These are phyloP conservation scores for Trichoderma pleuroti DNA, from an alignment of 2,329 filamentous ascomycete genomes.

Conservation along the genomic window DNA sequence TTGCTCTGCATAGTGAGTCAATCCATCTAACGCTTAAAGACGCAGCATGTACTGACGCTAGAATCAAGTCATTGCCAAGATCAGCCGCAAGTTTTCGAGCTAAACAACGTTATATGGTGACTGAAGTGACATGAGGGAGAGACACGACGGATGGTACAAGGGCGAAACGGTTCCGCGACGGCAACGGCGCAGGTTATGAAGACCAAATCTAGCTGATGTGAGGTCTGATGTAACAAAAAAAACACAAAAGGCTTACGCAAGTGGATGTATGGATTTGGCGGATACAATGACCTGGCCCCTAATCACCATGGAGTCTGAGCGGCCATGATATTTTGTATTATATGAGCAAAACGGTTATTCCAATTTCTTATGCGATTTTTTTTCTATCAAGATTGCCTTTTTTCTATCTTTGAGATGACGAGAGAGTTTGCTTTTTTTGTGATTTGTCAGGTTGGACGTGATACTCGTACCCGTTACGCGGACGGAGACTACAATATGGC, in stretches of 20 bases:
- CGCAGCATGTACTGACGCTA: conserved; percentile 23
- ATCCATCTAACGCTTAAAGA: background rate
- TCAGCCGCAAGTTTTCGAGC: conserved; percentile 81
- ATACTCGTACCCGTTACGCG: background rate
- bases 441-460: background rate
- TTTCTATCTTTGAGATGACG: background rate
- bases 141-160: background rate
- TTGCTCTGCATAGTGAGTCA: conserved; percentile 87
- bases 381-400: background rate
- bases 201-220: conserved; percentile 5
- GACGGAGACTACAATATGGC: background rate
- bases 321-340: conserved; percentile 21
- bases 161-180: conserved; percentile 9
- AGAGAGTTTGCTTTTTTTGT: background rate
- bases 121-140: background rate
- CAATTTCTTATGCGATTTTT: background rate
- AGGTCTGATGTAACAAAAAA: background rate
- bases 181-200: conserved; percentile 13
- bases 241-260: background rate
- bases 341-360: conserved; percentile 17
- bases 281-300: conserved; percentile 15
- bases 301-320: conserved; percentile 16
- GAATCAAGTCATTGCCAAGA: conserved; percentile 80
- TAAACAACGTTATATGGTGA: conserved; percentile 35
- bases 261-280: conserved; percentile 15